Base-by-base conservation (phyloP, 2,329 filamentous ascomycete genomes). In the Nothopassalora personata region DNA sequence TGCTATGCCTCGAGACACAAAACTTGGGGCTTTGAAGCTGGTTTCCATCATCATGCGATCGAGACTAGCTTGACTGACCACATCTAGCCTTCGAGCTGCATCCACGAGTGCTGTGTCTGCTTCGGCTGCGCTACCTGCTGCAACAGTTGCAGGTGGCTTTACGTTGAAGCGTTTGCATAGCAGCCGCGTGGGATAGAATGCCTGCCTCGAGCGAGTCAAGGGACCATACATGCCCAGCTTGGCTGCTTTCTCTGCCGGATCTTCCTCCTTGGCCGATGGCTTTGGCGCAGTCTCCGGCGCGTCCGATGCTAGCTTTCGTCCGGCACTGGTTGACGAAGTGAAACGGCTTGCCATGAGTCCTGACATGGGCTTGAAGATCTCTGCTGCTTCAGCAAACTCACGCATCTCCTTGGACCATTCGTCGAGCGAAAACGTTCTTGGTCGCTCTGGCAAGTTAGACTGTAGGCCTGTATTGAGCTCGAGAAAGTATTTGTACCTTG, bases 131-230 rank as follows among this genome's bases (percentile, higher is more conserved):
- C 74, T 66, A 72, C 78, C 70, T 10, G 69, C 61, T 18, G 68
- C 72, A 57, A 73, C 85, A 72, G 91, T 83, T 9, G 82, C 80
- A 0, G 92, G 91, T 8, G 88, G 84, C 60, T 82, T 85, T n/a
- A 97, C 88, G 66, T 91, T 91, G 75, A 99, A 96, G 8, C 94
- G 83, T 73, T 97, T 99, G 76, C 93, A 97, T n/a, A 97, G 76
- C 45, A 99, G 76, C 56, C 91, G 81, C 1, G 88, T 87, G 0
- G 94, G 94, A 66, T 86, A 87, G 73, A 96, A 97, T 4, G 86
- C 83, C 7, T 83, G 73, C 0, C 81, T 79, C 23, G 81, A 85
- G 61, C 94, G 81, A 3, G 94, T 99, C 84, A 97, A 83, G 13
- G 86, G 82, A 0, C 94, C 94, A 74, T 92, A 97, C 91, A 97